These are phyloP conservation scores for Diospyros kaki DNA, from an alignment of 148 eudicot species.

Conservation along the genomic window DNA sequence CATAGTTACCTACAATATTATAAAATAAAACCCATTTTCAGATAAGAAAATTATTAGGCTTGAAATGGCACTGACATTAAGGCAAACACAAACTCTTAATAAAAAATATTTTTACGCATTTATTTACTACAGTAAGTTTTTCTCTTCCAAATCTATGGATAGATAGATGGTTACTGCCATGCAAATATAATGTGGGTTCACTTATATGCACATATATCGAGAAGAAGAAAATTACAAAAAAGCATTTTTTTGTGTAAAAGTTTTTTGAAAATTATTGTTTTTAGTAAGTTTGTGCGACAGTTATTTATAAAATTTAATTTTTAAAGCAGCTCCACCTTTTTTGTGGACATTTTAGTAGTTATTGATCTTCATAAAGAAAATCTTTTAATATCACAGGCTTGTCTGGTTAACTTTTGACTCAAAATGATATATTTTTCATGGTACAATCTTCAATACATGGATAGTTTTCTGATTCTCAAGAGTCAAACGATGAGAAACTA, in stretches of 20 bases:
- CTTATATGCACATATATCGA: too few species aligned
- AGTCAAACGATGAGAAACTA: not conserved
- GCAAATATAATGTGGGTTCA: too few species aligned
- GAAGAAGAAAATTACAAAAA: too few species aligned
- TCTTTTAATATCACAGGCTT: not conserved
- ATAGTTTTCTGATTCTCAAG: not conserved
- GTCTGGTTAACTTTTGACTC: not conserved
- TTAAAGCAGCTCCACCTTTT: not conserved
- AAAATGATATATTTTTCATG: not conserved
- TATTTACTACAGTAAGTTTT: too few species aligned
- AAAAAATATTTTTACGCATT: too few species aligned
- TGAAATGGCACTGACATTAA: not conserved
- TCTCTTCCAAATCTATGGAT: too few species aligned
- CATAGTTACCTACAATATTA: conserved; percentile 43
- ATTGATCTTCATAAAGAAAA: not conserved
- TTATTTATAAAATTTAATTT: too few species aligned
- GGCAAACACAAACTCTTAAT: not conserved
- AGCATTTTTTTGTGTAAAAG: too few species aligned
- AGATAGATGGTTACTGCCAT: too few species aligned
- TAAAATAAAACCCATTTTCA: not conserved
- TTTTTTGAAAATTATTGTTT: too few species aligned
- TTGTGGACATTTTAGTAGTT: too few species aligned
- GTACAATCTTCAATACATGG: not conserved
- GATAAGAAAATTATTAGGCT: not conserved
- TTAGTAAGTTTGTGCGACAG: too few species aligned